Conservation (phyloP, 78 protist species). For the Monosiga brevicollis region DNA sequence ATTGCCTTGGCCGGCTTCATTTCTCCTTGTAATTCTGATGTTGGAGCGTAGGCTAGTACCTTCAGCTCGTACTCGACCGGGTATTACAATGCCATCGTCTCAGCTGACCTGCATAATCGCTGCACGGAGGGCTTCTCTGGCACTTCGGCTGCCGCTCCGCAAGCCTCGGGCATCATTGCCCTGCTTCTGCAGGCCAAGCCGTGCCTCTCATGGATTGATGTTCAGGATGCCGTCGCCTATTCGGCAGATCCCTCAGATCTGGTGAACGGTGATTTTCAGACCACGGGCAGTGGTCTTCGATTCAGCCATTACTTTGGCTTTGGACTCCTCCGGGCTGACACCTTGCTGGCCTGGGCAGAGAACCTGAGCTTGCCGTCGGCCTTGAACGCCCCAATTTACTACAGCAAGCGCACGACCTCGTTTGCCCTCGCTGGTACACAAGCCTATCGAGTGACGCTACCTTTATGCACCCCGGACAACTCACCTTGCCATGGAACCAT, state of each 20-base stretch:
- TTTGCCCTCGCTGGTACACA: too few species aligned
- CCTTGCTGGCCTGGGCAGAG: neutral
- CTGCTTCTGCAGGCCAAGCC: conserved; percentile 16
- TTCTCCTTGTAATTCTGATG: too few species aligned
- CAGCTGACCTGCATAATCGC: neutral
- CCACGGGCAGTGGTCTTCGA: conserved; percentile 1
- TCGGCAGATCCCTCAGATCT: neutral
- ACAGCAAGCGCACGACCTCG: too few species aligned
- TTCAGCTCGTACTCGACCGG: too few species aligned
- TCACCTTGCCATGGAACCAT: too few species aligned
- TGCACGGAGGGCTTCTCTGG: conserved; percentile 10
- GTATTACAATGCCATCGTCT: too few species aligned
- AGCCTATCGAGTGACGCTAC: too few species aligned
- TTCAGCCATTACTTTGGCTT: conserved; percentile 8
- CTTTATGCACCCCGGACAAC: too few species aligned
- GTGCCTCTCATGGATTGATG: conserved; percentile 19
- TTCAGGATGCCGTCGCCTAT: conserved; percentile 9
- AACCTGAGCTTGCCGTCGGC: too few species aligned
- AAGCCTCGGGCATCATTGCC: conserved; percentile 30
- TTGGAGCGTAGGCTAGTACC: too few species aligned
- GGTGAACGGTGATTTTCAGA: neutral
- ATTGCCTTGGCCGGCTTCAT: too few species aligned
- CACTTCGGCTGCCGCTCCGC: conserved; percentile 34
- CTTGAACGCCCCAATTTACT: too few species aligned
- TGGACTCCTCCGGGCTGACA: conserved; percentile 8